phyloP scores from a whole-genome alignment of 73 alveolate genomes.

The Tetrahymena thermophila region DNA sequence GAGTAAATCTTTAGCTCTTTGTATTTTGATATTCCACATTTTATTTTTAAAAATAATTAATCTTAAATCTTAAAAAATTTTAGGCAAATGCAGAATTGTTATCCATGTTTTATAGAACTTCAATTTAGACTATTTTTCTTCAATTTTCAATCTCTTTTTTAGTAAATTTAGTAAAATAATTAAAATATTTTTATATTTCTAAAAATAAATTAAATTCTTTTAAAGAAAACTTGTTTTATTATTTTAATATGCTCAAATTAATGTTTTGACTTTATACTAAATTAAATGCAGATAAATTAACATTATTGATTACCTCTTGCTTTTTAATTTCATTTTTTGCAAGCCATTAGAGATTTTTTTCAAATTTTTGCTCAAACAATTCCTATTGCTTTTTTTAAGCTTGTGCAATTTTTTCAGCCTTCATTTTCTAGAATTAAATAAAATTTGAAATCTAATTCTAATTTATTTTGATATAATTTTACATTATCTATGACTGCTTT shows the following conservation, averaged over 20 bases:
- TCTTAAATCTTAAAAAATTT: neutral
- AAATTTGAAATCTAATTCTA: neutral
- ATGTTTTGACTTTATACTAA: too few species aligned
- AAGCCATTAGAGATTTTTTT: neutral
- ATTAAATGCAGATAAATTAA: too few species aligned
- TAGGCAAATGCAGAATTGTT: neutral
- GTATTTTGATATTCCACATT: neutral
- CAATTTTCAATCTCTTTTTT: neutral
- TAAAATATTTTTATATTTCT: too few species aligned
- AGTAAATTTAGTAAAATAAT: too few species aligned
- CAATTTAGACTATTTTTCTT: neutral
- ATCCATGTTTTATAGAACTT: neutral
- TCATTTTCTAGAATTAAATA: neutral
- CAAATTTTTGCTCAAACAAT: neutral
- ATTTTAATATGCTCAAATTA: too few species aligned
- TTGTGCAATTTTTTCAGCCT: neutral
- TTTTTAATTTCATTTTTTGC: neutral
- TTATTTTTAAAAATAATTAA: neutral
- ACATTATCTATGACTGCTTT: neutral
- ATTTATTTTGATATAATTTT: neutral
- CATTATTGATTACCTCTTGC: neutral
- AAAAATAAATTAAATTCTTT: too few species aligned
- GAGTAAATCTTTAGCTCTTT: neutral
- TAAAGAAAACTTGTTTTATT: too few species aligned
- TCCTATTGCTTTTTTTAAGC: neutral